phyloP scores from a whole-genome alignment of 2,329 filamentous ascomycete species.

The Epichloe aotearoae region DNA sequence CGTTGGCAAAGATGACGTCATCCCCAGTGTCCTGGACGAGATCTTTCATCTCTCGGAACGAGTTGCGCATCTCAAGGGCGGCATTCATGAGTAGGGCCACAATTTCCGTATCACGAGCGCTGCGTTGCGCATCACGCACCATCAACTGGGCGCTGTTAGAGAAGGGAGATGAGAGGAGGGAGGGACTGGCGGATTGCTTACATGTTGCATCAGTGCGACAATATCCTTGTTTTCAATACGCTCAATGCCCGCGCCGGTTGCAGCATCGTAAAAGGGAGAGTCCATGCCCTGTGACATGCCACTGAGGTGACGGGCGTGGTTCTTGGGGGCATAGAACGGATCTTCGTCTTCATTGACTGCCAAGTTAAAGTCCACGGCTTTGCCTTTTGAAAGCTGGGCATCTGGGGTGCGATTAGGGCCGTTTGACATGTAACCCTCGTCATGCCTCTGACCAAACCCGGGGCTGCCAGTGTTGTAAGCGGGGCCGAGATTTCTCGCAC shows the following conservation, averaged over 20 bases:
- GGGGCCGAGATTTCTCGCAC: slow-evolving; percentile 24
- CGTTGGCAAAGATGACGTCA: slow-evolving; percentile 72
- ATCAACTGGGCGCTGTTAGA: slow-evolving; percentile 49
- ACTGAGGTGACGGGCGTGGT: slow-evolving; percentile 57
- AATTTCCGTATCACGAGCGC: slow-evolving; percentile 92
- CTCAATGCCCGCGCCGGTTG: slow-evolving; percentile 78
- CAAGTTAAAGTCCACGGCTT: slow-evolving; percentile 39
- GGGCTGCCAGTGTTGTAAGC: slow-evolving; percentile 43
- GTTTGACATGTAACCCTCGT: slow-evolving; percentile 88
- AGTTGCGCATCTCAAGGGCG: slow-evolving; percentile 92
- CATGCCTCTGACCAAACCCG: slow-evolving; percentile 46
- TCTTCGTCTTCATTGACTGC: slow-evolving; percentile 39
- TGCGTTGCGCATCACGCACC: slow-evolving; percentile 90
- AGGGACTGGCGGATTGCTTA: slow-evolving; percentile 27
- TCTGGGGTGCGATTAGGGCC: slow-evolving; percentile 44
- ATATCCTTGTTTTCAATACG: slow-evolving; percentile 94
- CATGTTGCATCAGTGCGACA: slow-evolving; percentile 92
- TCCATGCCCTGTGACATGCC: slow-evolving; percentile 86
- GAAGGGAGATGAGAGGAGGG: background rate
- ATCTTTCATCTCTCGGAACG: slow-evolving; percentile 89
- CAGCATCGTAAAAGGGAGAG: slow-evolving; percentile 74
- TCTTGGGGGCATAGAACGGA: slow-evolving; percentile 48
- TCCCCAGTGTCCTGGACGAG: slow-evolving; percentile 77
- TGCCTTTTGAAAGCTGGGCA: slow-evolving; percentile 35
- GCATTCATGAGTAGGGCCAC: slow-evolving; percentile 86